Evolutionary conservation across 495 filamentous ascomycete genomes (phyloP).

Genomic region (Lophiotrema nucula): DNA sequence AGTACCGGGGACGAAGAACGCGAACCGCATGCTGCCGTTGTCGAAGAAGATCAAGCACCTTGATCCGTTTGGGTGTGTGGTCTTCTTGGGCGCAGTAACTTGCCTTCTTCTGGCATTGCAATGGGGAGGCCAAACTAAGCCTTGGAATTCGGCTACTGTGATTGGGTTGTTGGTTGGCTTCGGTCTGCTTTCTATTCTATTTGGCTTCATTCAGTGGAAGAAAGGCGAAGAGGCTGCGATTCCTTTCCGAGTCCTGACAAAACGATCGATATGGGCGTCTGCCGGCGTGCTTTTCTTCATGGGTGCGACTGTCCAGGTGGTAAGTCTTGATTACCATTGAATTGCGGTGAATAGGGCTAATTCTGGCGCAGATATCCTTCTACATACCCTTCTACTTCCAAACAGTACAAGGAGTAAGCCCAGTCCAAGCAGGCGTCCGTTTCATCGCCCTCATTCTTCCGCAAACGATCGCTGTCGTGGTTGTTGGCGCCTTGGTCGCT

Average conservation of each 20-base stretch:
- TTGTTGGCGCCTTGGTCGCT: slow-evolving; percentile 8
- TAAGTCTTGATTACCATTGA: neutral
- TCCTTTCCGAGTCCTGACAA: slow-evolving; percentile 1
- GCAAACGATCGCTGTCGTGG: slow-evolving; percentile 3
- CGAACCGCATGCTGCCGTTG: neutral
- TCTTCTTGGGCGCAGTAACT: neutral
- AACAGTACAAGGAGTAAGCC: slow-evolving; percentile 26
- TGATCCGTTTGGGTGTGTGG: slow-evolving; percentile 2
- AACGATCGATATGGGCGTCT: slow-evolving; percentile 2
- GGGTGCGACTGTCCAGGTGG: slow-evolving; percentile 30
- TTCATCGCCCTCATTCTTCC: slow-evolving; percentile 9
- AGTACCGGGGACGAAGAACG: neutral
- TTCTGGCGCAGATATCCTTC: slow-evolving; percentile 14
- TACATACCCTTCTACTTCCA: slow-evolving; percentile 43
- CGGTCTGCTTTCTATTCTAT: slow-evolving; percentile 20
- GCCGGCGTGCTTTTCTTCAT: slow-evolving; percentile 20
- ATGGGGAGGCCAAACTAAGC: slow-evolving; percentile 3
- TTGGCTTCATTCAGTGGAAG: slow-evolving; percentile 5
- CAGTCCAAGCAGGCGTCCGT: slow-evolving; percentile 9
- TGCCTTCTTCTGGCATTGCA: slow-evolving; percentile 11
- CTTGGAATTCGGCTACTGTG: slow-evolving; percentile 11
- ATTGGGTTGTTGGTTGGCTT: slow-evolving; percentile 22
- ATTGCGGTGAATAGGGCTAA: too few species aligned
- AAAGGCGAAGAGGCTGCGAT: slow-evolving; percentile 2
- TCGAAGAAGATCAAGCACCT: slow-evolving; percentile 9